phyloP scores from a whole-genome alignment of 2,329 filamentous ascomycete genomes.

The Pseudogymnoascus sp. region DNA sequence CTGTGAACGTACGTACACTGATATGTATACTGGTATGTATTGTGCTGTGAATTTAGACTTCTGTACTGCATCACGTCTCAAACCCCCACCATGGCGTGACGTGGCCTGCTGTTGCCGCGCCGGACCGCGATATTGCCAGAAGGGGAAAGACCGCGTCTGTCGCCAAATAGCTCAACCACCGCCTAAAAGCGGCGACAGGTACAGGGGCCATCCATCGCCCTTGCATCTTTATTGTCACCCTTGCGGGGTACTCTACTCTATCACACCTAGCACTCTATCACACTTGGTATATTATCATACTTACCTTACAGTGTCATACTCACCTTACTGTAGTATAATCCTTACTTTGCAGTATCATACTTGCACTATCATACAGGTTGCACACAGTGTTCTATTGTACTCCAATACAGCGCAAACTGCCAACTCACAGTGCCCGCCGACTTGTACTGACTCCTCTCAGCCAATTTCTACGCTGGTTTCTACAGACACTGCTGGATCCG shows the following conservation, averaged over 20 bases:
- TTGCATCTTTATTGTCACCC: background rate
- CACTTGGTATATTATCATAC: background rate
- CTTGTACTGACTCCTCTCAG: background rate
- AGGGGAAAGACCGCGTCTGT: background rate
- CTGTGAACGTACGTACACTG: background rate
- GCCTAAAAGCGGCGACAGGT: background rate
- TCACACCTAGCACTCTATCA: background rate
- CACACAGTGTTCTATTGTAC: background rate
- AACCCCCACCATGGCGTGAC: background rate
- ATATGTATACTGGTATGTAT: background rate
- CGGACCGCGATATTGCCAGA: background rate
- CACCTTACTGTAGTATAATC: too few species aligned
- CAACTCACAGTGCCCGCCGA: background rate
- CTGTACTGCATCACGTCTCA: background rate
- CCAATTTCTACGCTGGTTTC: background rate
- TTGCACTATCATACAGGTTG: background rate
- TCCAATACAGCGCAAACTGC: background rate
- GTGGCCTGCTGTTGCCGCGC: background rate
- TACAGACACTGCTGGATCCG: background rate
- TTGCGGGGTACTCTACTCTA: conserved; percentile 5
- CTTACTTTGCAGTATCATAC: background rate
- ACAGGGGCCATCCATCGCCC: background rate
- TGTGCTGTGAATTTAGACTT: too few species aligned
- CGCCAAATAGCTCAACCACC: background rate
- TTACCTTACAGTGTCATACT: background rate